phyloP scores from a whole-genome alignment of 2,329 filamentous ascomycete species.

The Stemphylium lycopersici region DNA sequence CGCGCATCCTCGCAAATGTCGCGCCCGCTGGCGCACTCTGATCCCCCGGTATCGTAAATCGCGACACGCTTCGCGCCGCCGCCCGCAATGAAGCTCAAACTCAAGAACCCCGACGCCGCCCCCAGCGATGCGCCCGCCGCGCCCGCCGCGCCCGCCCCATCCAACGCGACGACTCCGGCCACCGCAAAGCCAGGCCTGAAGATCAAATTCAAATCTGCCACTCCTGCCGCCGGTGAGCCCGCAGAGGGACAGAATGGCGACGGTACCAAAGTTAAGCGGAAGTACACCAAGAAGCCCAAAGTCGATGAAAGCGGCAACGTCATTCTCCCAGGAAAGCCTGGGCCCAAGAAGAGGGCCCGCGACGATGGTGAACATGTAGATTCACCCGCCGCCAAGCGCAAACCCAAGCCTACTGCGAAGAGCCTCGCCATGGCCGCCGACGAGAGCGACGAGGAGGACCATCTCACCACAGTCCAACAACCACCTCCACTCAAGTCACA shows the following conservation, averaged over 20 bases:
- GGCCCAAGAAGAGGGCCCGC: slow-evolving; percentile 44
- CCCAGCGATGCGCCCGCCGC: slow-evolving; percentile 29
- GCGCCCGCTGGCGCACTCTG: slow-evolving; percentile 16
- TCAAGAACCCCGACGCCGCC: slow-evolving; percentile 33
- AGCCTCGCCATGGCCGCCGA: slow-evolving; percentile 31
- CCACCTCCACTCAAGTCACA: slow-evolving; percentile 15
- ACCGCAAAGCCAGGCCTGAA: slow-evolving; percentile 32
- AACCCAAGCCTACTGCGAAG: slow-evolving; percentile 44
- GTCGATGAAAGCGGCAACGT: slow-evolving; percentile 38
- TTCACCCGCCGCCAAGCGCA: slow-evolving; percentile 40
- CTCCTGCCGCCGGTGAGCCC: slow-evolving; percentile 28
- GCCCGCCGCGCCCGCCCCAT: slow-evolving; percentile 22
- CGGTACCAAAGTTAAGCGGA: slow-evolving; percentile 50
- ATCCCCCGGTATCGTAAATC: background rate
- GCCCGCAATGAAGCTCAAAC: slow-evolving; percentile 42
- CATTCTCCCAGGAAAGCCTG: slow-evolving; percentile 32
- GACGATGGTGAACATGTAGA: slow-evolving; percentile 43
- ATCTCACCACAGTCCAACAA: slow-evolving; percentile 15
- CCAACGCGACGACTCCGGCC: slow-evolving; percentile 20
- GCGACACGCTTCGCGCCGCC: background rate
- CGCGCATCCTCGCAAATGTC: slow-evolving; percentile 15
- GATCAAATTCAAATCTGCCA: slow-evolving; percentile 40
- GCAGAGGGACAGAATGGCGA: slow-evolving; percentile 40
- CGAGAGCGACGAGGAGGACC: slow-evolving; percentile 38
- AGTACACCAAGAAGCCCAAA: slow-evolving; percentile 52